Evolutionary conservation across 148 eudicot species (phyloP), one percentile per base, ranked within the genome.

Genomic region (Hydrangea macrophylla): DNA sequence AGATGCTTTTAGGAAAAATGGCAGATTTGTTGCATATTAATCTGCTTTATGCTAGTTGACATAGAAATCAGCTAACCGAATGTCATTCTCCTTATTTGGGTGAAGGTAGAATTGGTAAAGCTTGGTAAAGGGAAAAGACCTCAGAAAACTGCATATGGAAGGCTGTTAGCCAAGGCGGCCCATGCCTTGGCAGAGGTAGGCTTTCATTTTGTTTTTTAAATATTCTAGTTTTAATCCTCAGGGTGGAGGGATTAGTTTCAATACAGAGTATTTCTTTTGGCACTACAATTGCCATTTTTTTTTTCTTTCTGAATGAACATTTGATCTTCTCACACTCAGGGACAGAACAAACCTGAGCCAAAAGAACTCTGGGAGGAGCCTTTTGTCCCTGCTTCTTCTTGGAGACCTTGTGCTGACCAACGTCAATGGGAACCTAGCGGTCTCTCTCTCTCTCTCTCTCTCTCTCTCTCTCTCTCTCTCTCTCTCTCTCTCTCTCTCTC

Each of bases 151-250:
- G 65, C 66, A 6, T 95, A 86, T 75, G 90, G 88, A 65, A 88
- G 97, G 76, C 79, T 95, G 78, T 74, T 95, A 85, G 83, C 86
- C 25, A 83, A 89, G 80, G 99, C 99, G 48, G 93, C 91, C 9
- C 99, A 95, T 86, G 96, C 93, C 62, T 72, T 95, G 76, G 97
- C 99, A 64, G 97, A 91, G 93, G 97, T 94, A 80, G 50, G 76
- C 39, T 62, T 57, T n/a, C n/a, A n/a, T n/a, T n/a, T n/a, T 39
- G 3, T 18, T 50, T 42, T n/a, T 40, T 61, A 18, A 42, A 22
- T 30, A 58, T 44, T 31, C 58, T 70, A 11, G 27, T 58, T 37
- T 56, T 57, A 35, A 42, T 9, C 42, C 17, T 40, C 31, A 17
- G 11, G 0, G 6, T 18, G 55, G 24, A 23, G 30, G 45, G 26